Conservation (phyloP, 2,329 filamentous ascomycete species). For the Lasiodiplodia citricola region DNA sequence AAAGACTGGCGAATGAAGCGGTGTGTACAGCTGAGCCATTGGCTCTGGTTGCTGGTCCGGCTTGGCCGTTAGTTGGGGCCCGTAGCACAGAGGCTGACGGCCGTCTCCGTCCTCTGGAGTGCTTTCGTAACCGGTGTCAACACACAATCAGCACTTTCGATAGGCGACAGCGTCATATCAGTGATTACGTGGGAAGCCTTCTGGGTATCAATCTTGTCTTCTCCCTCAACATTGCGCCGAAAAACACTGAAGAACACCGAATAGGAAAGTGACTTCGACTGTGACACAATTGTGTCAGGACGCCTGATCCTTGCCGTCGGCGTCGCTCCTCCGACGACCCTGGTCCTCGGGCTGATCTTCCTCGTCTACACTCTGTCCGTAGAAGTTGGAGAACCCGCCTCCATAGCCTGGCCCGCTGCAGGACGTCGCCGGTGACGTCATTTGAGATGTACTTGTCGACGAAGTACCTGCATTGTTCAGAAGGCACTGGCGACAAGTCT, state of each 20-base stretch:
- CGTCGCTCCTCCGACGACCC: background rate
- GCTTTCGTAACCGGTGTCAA: background rate
- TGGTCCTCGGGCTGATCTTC: background rate
- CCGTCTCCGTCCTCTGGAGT: background rate
- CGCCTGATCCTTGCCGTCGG: background rate
- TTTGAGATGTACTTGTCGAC: slow-evolving; percentile 12
- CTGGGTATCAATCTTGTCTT: slow-evolving; percentile 5
- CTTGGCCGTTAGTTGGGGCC: background rate
- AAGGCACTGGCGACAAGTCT: slow-evolving; percentile 20
- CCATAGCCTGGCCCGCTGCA: background rate
- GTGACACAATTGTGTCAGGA: background rate
- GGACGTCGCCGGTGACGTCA: slow-evolving; percentile 16
- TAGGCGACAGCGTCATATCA: background rate
- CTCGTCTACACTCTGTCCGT: background rate
- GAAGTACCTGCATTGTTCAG: slow-evolving; percentile 1
- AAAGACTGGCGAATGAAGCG: background rate
- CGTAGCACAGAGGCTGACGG: slow-evolving; percentile 2
- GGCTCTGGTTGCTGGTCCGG: background rate
- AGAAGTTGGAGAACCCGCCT: background rate
- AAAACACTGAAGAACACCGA: background rate
- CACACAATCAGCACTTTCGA: too few relatives aligned
- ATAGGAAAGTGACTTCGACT: background rate
- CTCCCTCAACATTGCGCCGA: background rate
- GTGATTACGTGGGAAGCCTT: background rate
- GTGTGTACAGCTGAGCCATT: background rate